phyloP scores from a whole-genome alignment of 2,329 filamentous ascomycete genomes.

The Xylaria digitata region DNA sequence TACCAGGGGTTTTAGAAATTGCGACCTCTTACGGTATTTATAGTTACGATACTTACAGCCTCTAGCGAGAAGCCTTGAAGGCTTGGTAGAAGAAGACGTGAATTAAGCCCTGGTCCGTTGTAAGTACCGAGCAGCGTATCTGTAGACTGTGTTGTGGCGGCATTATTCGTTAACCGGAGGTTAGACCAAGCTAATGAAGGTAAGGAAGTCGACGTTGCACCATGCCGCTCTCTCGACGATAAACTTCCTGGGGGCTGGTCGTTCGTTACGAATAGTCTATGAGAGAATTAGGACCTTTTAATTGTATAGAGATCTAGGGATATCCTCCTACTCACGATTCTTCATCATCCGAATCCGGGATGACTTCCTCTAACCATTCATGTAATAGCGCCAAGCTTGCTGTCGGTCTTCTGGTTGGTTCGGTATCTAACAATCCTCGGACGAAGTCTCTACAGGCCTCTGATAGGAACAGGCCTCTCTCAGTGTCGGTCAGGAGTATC shows the following conservation, averaged over 20 bases:
- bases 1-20: background rate
- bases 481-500: slow-evolving; percentile 16
- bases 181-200: slow-evolving; percentile 27
- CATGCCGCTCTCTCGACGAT: background rate
- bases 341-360: slow-evolving; percentile 21
- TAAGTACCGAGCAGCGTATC: slow-evolving; percentile 16
- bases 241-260: background rate
- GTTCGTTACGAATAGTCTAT: slow-evolving; percentile 19
- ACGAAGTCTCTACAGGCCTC: slow-evolving; percentile 17
- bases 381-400: slow-evolving; percentile 15
- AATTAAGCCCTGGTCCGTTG: slow-evolving; percentile 8
- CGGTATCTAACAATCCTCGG: slow-evolving; percentile 13
- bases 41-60: background rate
- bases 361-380: slow-evolving; percentile 18
- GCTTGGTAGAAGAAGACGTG: slow-evolving; percentile 10
- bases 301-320: background rate
- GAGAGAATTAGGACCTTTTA: background rate
- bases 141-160: background rate
- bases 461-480: slow-evolving; percentile 2
- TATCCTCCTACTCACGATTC: slow-evolving; percentile 18
- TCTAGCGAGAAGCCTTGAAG: slow-evolving; percentile 22
- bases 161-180: slow-evolving; percentile 4
- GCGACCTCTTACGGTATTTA: background rate
- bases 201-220: slow-evolving; percentile 9
- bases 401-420: slow-evolving; percentile 10